These are phyloP conservation scores for Plectosphaerella plurivora DNA, from an alignment of 2,329 filamentous ascomycete genomes.

Conservation along the genomic window DNA sequence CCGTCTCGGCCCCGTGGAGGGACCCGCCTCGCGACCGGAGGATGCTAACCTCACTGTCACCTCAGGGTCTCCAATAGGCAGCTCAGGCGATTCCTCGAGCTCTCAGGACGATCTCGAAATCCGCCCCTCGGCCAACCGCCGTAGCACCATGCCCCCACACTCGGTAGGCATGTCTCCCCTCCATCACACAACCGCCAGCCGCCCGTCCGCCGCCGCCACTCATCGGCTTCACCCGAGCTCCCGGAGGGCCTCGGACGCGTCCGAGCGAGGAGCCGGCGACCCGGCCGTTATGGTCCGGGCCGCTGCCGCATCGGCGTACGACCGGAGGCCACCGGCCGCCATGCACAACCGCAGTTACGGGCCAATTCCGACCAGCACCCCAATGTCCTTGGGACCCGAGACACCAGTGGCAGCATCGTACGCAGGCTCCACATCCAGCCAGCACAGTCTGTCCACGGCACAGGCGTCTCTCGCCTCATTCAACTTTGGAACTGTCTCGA, in stretches of 20 bases:
- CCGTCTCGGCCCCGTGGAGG: too few relatives aligned
- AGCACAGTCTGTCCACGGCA: conserved; percentile 5
- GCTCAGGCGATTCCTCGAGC: conserved; percentile 30
- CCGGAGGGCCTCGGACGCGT: conserved; percentile 24
- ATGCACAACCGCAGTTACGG: conserved; percentile 20
- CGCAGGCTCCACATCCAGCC: conserved; percentile 8
- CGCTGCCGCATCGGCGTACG: neutral
- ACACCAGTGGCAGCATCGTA: conserved; percentile 4
- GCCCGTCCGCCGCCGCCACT: conserved; percentile 3
- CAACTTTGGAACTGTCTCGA: conserved; percentile 8
- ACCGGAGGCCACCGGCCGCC: conserved; percentile 20
- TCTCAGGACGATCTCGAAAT: conserved; percentile 37
- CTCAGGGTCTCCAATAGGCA: conserved; percentile 23
- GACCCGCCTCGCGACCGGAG: too few relatives aligned
- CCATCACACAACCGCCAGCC: neutral
- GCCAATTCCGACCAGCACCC: conserved; percentile 12
- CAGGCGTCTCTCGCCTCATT: conserved; percentile 9
- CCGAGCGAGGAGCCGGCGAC: conserved; percentile 9
- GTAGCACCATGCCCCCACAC: conserved; percentile 5
- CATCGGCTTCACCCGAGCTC: conserved; percentile 21
- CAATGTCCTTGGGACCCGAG: conserved; percentile 4
- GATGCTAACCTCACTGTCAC: too few relatives aligned
- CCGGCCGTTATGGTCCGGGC: conserved; percentile 5
- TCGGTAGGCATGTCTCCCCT: neutral
- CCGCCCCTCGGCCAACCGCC: conserved; percentile 17